phyloP scores from a whole-genome alignment of 1,139 yeast species.

The Lodderomyces metapsilosis region DNA sequence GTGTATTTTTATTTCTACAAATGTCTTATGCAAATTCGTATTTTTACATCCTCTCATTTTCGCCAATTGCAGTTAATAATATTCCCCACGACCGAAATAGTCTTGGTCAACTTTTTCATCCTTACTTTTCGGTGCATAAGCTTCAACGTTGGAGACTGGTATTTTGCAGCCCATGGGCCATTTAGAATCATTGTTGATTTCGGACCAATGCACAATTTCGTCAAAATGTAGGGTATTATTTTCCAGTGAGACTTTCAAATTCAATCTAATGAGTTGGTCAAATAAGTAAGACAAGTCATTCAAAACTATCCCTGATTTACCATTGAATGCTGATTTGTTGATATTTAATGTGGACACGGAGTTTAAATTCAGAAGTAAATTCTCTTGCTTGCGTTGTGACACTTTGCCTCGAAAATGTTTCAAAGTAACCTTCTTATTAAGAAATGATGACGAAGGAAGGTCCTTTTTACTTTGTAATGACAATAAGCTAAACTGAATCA shows the following conservation, averaged over 20 bases:
- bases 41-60: too few species aligned
- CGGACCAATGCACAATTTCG: conserved; percentile 36
- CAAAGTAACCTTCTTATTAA: conserved; percentile 12
- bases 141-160: conserved; percentile 25
- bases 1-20: not conserved
- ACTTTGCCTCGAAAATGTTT: conserved; percentile 28
- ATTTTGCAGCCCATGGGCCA: conserved; percentile 48
- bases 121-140: conserved; percentile 13
- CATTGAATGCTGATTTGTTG: conserved; percentile 36
- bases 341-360: conserved; percentile 39
- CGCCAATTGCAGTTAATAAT: conserved; percentile 8
- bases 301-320: conserved; percentile 34
- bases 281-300: conserved; percentile 40
- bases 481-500: conserved; percentile 39
- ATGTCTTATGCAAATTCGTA: too few species aligned
- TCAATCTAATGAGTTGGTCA: conserved; percentile 38
- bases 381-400: conserved; percentile 29
- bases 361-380: conserved; percentile 29
- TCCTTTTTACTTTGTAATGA: conserved; percentile 36
- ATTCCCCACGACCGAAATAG: conserved; percentile 15
- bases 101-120: conserved; percentile 3
- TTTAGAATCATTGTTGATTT: conserved; percentile 36
- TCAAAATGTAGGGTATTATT: conserved; percentile 43
- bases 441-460: not conserved
- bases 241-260: conserved; percentile 42